phyloP scores from a whole-genome alignment of 352 stramenopile genomes.

The Globisporangium megalacanthum region DNA sequence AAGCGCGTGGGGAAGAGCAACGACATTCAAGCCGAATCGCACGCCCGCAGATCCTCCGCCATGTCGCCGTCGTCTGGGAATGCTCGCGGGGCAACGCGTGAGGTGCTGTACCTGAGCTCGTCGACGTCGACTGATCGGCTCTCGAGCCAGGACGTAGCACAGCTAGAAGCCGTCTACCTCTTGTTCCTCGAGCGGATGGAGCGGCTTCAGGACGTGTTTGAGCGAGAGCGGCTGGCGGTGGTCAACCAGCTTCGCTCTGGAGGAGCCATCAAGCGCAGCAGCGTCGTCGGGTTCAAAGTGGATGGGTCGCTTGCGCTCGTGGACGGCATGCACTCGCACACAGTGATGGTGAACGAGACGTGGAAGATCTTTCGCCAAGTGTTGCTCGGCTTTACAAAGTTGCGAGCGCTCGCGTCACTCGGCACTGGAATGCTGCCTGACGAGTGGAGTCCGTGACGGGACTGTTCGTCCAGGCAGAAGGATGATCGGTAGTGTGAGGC shows the following conservation, averaged over 20 bases:
- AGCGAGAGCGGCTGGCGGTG: neutral
- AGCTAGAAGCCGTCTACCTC: slow-evolving; percentile 48
- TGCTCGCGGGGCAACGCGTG: slow-evolving; percentile 11
- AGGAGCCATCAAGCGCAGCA: slow-evolving; percentile 6
- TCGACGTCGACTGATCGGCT: slow-evolving; percentile 30
- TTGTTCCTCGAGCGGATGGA: slow-evolving; percentile 54
- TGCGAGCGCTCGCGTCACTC: slow-evolving; percentile 41
- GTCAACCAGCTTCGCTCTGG: no score
- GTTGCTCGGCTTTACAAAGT: slow-evolving; percentile 49
- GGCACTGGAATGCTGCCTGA: slow-evolving; percentile 59
- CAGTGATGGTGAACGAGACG: slow-evolving; percentile 47
- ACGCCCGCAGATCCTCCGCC: slow-evolving; percentile 15
- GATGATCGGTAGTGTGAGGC: no score
- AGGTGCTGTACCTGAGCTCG: slow-evolving; percentile 53
- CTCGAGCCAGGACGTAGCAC: slow-evolving; percentile 64
- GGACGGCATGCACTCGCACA: slow-evolving; percentile 29
- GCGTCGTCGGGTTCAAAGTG: slow-evolving; percentile 17
- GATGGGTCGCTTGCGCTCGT: slow-evolving; percentile 23
- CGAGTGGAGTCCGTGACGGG: slow-evolving; percentile 25
- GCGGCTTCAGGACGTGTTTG: slow-evolving; percentile 30
- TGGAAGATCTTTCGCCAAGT: slow-evolving; percentile 76
- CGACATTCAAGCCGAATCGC: slow-evolving; percentile 49
- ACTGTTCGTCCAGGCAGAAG: no score
- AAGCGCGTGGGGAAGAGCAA: slow-evolving; percentile 54
- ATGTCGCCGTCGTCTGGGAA: slow-evolving; percentile 1